Evolutionary conservation across 2,329 filamentous ascomycete genomes (phyloP).

Genomic region (Trichoderma oligosporum): DNA sequence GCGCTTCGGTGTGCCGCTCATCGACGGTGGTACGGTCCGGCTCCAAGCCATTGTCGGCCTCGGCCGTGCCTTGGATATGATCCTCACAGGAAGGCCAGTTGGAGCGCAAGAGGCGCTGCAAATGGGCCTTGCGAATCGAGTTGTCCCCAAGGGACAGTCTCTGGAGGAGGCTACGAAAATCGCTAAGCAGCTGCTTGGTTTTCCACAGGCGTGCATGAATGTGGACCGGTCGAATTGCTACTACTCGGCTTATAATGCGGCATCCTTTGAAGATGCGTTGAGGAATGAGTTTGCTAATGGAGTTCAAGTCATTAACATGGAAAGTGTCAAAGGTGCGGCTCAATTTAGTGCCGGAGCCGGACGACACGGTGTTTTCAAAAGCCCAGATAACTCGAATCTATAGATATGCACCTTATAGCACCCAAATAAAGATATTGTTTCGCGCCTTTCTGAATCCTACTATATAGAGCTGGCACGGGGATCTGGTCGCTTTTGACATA

Average conservation of each 20-base stretch:
- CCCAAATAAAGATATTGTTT: no score
- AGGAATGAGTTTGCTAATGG: slow-evolving; percentile 37
- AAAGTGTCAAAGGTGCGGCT: slow-evolving; percentile 7
- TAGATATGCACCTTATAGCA: not conserved
- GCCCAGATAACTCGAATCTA: slow-evolving; percentile 11
- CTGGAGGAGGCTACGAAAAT: slow-evolving; percentile 47
- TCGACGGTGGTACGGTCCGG: slow-evolving; percentile 48
- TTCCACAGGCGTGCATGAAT: slow-evolving; percentile 52
- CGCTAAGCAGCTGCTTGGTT: slow-evolving; percentile 44
- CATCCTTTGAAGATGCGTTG: slow-evolving; percentile 48
- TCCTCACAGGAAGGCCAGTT: slow-evolving; percentile 51
- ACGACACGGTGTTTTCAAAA: slow-evolving; percentile 6
- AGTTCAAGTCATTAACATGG: not conserved
- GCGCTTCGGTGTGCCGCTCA: slow-evolving; percentile 35
- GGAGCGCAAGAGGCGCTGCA: slow-evolving; percentile 45
- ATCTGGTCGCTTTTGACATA: not conserved
- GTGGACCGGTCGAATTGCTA: slow-evolving; percentile 47
- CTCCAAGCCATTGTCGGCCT: slow-evolving; percentile 50
- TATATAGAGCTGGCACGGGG: no score
- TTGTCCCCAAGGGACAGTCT: slow-evolving; percentile 48
- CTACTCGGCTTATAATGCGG: slow-evolving; percentile 47
- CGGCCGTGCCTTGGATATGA: slow-evolving; percentile 53
- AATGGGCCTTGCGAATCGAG: slow-evolving; percentile 51
- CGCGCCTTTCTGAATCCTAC: no score
- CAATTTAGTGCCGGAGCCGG: slow-evolving; percentile 6